Conservation (phyloP, 2,329 filamentous ascomycete genomes). For the Xylaria sp. region DNA sequence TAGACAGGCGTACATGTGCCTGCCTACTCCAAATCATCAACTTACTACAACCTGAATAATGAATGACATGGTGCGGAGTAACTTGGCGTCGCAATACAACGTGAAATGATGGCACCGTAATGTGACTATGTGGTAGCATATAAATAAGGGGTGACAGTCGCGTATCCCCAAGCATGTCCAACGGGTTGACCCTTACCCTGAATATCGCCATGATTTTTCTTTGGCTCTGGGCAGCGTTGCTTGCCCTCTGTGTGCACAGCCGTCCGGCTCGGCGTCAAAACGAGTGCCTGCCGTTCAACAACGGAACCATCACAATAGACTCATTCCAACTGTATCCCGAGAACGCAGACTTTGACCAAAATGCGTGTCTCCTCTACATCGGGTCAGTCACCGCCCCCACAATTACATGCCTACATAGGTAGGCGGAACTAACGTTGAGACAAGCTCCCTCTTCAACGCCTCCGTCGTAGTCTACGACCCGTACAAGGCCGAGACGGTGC, state of each 20-base stretch:
- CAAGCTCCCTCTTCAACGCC: conserved; percentile 38
- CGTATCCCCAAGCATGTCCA: not conserved
- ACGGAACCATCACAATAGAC: conserved; percentile 23
- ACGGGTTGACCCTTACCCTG: not conserved
- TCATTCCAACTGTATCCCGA: conserved; percentile 41
- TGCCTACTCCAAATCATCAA: not conserved
- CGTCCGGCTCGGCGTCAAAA: not conserved
- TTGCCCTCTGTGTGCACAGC: conserved; percentile 3
- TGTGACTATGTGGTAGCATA: not conserved
- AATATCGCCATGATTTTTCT: conserved; percentile 13
- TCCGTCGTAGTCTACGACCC: conserved; percentile 40
- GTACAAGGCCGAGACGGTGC: conserved; percentile 33
- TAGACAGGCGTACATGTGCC: not conserved
- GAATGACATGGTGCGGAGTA: not conserved
- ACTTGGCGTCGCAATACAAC: no score
- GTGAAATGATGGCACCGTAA: not conserved
- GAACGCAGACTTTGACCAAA: conserved; percentile 40
- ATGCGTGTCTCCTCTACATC: conserved; percentile 39
- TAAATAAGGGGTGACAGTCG: not conserved
- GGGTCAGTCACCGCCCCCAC: conserved; percentile 25
- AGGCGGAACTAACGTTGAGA: conserved; percentile 7
- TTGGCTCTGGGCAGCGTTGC: conserved; percentile 8
- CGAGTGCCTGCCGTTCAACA: conserved; percentile 23
- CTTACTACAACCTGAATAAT: not conserved
- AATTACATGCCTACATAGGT: not conserved